phyloP scores from a whole-genome alignment of 805 yeast species.

The Yarrowia keelungensis region DNA sequence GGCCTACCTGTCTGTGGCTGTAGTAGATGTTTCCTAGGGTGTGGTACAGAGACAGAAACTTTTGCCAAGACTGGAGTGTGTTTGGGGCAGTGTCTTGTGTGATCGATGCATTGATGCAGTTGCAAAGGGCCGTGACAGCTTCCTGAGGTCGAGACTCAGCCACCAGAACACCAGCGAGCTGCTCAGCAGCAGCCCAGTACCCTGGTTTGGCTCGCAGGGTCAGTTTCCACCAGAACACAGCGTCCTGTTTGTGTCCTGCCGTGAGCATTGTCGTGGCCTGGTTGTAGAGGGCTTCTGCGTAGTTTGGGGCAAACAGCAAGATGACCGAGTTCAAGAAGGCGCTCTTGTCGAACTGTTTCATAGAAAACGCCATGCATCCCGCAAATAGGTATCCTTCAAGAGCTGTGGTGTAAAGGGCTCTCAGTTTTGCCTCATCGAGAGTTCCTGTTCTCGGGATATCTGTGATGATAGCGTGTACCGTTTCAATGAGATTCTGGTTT shows the following conservation, averaged over 20 bases:
- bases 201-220: slow-evolving; percentile 43
- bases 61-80: slow-evolving; percentile 40
- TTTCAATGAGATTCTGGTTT: slow-evolving; percentile 4
- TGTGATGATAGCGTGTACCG: slow-evolving; percentile 1
- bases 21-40: slow-evolving; percentile 46
- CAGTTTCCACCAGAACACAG: slow-evolving; percentile 45
- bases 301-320: slow-evolving; percentile 38
- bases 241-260: slow-evolving; percentile 41
- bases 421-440: slow-evolving; percentile 12
- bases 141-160: slow-evolving; percentile 41
- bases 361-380: slow-evolving; percentile 44
- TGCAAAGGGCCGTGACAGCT: slow-evolving; percentile 7
- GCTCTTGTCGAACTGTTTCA: slow-evolving; percentile 40
- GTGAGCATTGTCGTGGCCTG: slow-evolving; percentile 44
- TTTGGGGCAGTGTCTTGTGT: slow-evolving; percentile 17
- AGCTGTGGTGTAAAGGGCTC: slow-evolving; percentile 10
- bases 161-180: slow-evolving; percentile 43
- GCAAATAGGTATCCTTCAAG: slow-evolving; percentile 44
- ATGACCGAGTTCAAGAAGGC: slow-evolving; percentile 17
- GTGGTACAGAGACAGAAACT: slow-evolving; percentile 44
- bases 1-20: slow-evolving; percentile 31
- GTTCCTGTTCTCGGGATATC: slow-evolving; percentile 2
- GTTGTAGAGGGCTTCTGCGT: slow-evolving; percentile 46
- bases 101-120: slow-evolving; percentile 4
- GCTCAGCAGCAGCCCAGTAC: slow-evolving; percentile 48